Base-by-base conservation (phyloP, 345 rosid genomes). In the Sisymbrium irio region DNA sequence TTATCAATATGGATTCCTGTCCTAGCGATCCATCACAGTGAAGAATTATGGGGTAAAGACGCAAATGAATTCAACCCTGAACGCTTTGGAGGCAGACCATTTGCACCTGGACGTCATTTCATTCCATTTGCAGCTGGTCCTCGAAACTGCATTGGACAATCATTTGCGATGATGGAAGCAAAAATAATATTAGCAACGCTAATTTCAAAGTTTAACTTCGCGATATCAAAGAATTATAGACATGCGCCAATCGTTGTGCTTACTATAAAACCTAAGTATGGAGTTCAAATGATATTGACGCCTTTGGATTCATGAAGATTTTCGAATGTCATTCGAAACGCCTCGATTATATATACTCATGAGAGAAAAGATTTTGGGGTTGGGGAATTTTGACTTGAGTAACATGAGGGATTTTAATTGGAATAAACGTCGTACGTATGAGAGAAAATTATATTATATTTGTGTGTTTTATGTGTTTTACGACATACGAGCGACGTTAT, bases 1-100 rank as follows among this genome's bases (percentile, higher is more conserved):
- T 84, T 96, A 20, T 85, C 98, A 8, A 82, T 92, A 22, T 96
- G 99, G 99, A 89, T 96, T 59, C 99, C 99, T 2, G 92, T 92
- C 9, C 87, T 96, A 0, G 99, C 98, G 1, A 92, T 96, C 58
- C 92, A 96, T 71, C 99, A 96, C 41, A 89, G 91, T 35, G 80
- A 90, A 68, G 91, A 92, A 14, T 47, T 96, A 40, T 96, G 99
- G 99, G 98, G 99, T 7, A 72, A 89, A 78, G 94, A 96, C 4
- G 99, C 82, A 5, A 89, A 92, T 37, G 87, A 89, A 33, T 96
- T 96, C 83, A 89, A 92, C 9, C 99, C 98, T 0, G 90, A 90
- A 3, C 81, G 97, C 18, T 96, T 92, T 40, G 84, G 86, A 9
- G 83, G 91, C 1, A 87, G 64, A 61, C 57, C 92, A 6, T 85